Conservation (phyloP, 2,329 filamentous ascomycete genomes). For the Ascochyta lentis region DNA sequence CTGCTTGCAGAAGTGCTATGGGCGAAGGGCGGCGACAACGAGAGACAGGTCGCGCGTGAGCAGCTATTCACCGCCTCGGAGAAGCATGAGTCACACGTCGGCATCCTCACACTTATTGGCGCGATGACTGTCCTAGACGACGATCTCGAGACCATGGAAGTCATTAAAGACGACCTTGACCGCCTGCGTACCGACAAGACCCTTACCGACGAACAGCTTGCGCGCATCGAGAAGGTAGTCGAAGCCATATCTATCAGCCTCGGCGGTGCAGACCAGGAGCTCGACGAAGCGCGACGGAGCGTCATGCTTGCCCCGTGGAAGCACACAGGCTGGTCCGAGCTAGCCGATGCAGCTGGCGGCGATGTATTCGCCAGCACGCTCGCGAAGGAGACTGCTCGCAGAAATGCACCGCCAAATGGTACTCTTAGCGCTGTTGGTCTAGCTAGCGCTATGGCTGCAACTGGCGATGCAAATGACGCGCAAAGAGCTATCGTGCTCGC, state of each 20-base stretch:
- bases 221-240: conserved; percentile 75
- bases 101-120: conserved; percentile 80
- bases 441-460: conserved; percentile 75
- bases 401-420: conserved; percentile 75
- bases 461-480: conserved; percentile 73
- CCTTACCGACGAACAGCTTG: conserved; percentile 68
- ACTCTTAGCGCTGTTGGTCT: conserved; percentile 72
- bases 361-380: conserved; percentile 70
- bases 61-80: conserved; percentile 83
- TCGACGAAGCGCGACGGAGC: conserved; percentile 73
- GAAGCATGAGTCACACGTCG: conserved; percentile 74
- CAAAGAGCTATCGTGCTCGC: conserved; percentile 80
- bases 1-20: conserved; percentile 90
- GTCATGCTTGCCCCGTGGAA: conserved; percentile 82
- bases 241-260: conserved; percentile 72
- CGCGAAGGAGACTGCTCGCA: conserved; percentile 79
- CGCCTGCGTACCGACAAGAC: conserved; percentile 71
- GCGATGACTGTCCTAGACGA: conserved; percentile 82
- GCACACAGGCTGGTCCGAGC: conserved; percentile 79
- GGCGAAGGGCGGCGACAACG: conserved; percentile 80
- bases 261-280: conserved; percentile 55
- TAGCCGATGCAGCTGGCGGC: conserved; percentile 64
- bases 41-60: conserved; percentile 76
- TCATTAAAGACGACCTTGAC: conserved; percentile 79
- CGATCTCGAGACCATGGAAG: conserved; percentile 79